Conservation (phyloP, 1,139 yeast species). For the Eremothecium coryli region DNA sequence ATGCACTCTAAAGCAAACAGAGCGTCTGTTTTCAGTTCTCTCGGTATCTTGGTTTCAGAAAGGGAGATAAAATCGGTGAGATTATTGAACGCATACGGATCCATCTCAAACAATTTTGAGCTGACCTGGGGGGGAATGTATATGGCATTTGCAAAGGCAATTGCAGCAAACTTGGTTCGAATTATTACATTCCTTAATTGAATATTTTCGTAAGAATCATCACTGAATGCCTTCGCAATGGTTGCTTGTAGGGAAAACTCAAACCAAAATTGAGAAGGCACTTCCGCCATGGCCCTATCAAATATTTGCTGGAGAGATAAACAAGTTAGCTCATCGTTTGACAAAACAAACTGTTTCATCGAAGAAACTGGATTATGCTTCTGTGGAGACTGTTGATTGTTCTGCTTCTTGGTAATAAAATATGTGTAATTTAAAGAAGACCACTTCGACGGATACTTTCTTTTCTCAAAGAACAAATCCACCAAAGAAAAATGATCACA, state of each 20-base stretch:
- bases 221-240: constrained; percentile 64
- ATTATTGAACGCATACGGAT: constrained; percentile 65
- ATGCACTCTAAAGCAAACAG: constrained; percentile 63
- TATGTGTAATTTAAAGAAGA: constrained; percentile 47
- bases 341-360: constrained; percentile 33
- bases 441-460: constrained; percentile 51
- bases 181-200: constrained; percentile 51
- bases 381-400: constrained; percentile 5
- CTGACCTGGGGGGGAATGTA: constrained; percentile 42
- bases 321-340: constrained; percentile 42
- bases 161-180: constrained; percentile 56
- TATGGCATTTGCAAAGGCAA: constrained; percentile 53
- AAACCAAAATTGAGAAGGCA: constrained; percentile 59
- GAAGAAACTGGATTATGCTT: constrained; percentile 12
- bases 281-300: constrained; percentile 46
- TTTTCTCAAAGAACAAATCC: constrained; percentile 42
- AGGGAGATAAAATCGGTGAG: constrained; percentile 63
- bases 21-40: constrained; percentile 49
- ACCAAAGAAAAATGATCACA: constrained; percentile 46
- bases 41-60: constrained; percentile 39
- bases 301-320: constrained; percentile 54
- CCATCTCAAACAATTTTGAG: constrained; percentile 59
- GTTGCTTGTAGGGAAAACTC: constrained; percentile 55
- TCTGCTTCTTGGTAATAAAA: constrained; percentile 13
- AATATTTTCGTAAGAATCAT: constrained; percentile 45